A percentile compares a stretch with the other conserved stretches of the same genome.
These are phyloP conservation scores for Porogramme epimiltina DNA, from an alignment of 1,284 basidiomycete genomes.

Conservation along the genomic window DNA sequence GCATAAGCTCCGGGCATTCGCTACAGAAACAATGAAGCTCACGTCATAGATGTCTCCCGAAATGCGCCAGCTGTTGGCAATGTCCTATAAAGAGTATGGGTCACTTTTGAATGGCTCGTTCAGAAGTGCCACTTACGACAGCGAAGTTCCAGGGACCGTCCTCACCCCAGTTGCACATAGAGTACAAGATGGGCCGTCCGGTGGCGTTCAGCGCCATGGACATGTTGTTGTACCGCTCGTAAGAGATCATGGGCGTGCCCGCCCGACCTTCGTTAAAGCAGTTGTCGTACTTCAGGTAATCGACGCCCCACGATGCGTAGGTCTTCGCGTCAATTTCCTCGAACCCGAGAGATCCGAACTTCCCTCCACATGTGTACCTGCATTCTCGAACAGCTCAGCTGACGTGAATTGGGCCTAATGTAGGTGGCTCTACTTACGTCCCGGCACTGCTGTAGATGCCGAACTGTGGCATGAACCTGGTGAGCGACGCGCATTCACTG, in stretches of 20 bases:
- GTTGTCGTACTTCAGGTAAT: conserved; percentile 48
- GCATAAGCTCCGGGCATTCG: too few species aligned
- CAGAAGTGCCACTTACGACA: conserved; percentile 25
- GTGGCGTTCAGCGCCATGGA: conserved; percentile 47
- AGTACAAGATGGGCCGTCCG: conserved; percentile 48
- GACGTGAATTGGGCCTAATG: not conserved
- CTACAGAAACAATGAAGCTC: too few species aligned
- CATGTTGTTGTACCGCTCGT: conserved; percentile 48
- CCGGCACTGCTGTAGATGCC: conserved; percentile 54
- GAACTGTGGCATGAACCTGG: conserved; percentile 25
- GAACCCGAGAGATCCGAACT: conserved; percentile 46
- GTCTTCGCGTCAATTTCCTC: conserved; percentile 50
- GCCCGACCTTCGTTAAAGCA: conserved; percentile 47
- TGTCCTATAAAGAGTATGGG: conserved; percentile 30
- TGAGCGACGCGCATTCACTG: too few species aligned
- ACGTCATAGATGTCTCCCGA: conserved; percentile 46
- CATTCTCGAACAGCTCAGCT: not conserved
- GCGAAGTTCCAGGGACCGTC: conserved; percentile 51
- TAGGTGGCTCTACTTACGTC: conserved; percentile 24
- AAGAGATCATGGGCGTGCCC: conserved; percentile 42
- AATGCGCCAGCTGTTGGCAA: conserved; percentile 50
- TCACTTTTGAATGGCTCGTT: not conserved
- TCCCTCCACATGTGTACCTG: conserved; percentile 44
- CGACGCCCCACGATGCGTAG: conserved; percentile 46
- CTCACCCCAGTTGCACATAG: conserved; percentile 51